Conservation (phyloP, 495 filamentous ascomycete genomes). For the Glonium stellatum region DNA sequence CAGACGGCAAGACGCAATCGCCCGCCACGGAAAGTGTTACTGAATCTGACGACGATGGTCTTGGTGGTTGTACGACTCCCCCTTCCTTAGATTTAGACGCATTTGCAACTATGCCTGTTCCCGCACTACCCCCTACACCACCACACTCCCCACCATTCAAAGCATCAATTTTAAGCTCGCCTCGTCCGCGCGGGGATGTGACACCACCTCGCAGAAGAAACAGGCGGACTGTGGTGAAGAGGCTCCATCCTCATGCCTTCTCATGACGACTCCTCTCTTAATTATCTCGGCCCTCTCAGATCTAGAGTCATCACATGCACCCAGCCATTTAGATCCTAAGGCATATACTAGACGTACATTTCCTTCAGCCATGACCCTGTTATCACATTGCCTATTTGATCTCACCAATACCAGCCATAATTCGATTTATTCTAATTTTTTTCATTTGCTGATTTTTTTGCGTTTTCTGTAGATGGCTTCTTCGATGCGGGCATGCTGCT, state of each 20-base stretch:
- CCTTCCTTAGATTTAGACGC: slow-evolving; percentile 27
- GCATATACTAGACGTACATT: neutral
- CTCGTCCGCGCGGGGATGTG: slow-evolving; percentile 8
- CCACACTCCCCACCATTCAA: slow-evolving; percentile 24
- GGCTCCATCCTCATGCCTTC: slow-evolving; percentile 21
- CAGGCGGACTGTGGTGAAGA: slow-evolving; percentile 18
- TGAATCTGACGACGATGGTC: slow-evolving; percentile 77
- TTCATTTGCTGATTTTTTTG: slow-evolving; percentile 28
- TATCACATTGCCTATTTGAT: slow-evolving; percentile 2
- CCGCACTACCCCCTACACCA: slow-evolving; percentile 20
- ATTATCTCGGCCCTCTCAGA: neutral
- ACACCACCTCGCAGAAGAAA: slow-evolving; percentile 11
- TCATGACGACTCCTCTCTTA: slow-evolving; percentile 8
- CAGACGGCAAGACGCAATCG: slow-evolving; percentile 45
- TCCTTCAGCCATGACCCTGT: neutral
- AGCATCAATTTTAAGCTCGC: slow-evolving; percentile 19
- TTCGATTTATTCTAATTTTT: slow-evolving; percentile 2
- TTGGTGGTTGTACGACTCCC: slow-evolving; percentile 75
- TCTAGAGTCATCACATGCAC: slow-evolving; percentile 3
- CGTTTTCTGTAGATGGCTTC: slow-evolving; percentile 68
- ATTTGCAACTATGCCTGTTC: slow-evolving; percentile 5
- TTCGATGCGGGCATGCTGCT: slow-evolving; percentile 93
- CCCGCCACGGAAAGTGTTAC: slow-evolving; percentile 45
- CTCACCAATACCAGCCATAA: neutral
- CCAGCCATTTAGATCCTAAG: neutral